Percentiles rank a stretch among this genome's conserved stretches.
Conservation (phyloP, 768 basidiomycete species). For the Melanogaster broomeanus region DNA sequence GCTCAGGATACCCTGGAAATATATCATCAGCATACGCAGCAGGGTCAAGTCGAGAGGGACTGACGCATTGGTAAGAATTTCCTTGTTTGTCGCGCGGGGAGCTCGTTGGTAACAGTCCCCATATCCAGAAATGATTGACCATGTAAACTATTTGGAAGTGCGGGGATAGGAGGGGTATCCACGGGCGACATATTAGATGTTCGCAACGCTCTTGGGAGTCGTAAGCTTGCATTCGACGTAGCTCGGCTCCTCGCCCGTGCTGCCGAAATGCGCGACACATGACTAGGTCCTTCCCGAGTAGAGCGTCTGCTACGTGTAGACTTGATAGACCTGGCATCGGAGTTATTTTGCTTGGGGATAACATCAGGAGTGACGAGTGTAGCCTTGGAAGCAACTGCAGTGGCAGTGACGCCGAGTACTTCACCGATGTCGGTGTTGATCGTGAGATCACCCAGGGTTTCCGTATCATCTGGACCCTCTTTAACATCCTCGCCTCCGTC, state of each 20-base stretch:
- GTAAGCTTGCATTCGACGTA: slow-evolving; percentile 66
- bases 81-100: slow-evolving; percentile 26
- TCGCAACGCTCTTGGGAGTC: slow-evolving; percentile 48
- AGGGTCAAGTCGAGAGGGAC: background rate
- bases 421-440: slow-evolving; percentile 31
- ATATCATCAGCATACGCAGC: background rate
- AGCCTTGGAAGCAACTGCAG: slow-evolving; percentile 39
- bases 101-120: slow-evolving; percentile 33
- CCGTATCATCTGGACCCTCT: slow-evolving; percentile 29
- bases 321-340: slow-evolving; percentile 24
- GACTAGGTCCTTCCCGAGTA: slow-evolving; percentile 29
- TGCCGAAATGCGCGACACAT: slow-evolving; percentile 52
- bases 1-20: slow-evolving; percentile 14
- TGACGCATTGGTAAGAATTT: slow-evolving; percentile 17
- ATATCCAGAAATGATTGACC: slow-evolving; percentile 37
- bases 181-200: slow-evolving; percentile 36
- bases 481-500: background rate
- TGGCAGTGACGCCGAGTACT: slow-evolving; percentile 40
- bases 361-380: slow-evolving; percentile 25
- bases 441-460: slow-evolving; percentile 20
- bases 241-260: slow-evolving; percentile 66
- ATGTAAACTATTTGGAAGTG: slow-evolving; percentile 17
- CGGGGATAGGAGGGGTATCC: slow-evolving; percentile 32
- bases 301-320: slow-evolving; percentile 26
- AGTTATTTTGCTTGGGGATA: slow-evolving; percentile 4